Percentiles rank a stretch among this genome's conserved stretches.
These are phyloP conservation scores for Exophiala bonariae DNA, from an alignment of 2,329 filamentous ascomycete genomes.

Conservation along the genomic window DNA sequence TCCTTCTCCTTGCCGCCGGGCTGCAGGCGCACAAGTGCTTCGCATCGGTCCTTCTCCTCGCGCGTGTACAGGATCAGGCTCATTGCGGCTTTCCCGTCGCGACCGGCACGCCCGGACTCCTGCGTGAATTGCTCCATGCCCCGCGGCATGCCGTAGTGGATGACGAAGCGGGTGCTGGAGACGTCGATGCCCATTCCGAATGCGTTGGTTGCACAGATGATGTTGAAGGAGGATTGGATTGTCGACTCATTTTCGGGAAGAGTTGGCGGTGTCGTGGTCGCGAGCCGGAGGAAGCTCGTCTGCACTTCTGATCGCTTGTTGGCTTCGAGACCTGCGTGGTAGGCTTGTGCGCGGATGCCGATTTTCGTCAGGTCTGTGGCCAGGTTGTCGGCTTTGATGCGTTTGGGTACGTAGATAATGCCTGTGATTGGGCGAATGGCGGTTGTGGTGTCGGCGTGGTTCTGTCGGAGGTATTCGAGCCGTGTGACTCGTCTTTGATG, in stretches of 20 bases:
- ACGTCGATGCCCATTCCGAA: conserved; percentile 99
- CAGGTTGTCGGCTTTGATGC: conserved; percentile 41
- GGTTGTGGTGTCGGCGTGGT: conserved; percentile 7
- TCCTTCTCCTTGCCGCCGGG: conserved; percentile 30
- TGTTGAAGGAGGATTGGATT: conserved; percentile 66
- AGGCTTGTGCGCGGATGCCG: conserved; percentile 44
- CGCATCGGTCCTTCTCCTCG: conserved; percentile 72
- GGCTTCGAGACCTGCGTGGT: conserved; percentile 66
- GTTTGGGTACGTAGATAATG: conserved; percentile 48
- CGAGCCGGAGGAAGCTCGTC: conserved; percentile 19
- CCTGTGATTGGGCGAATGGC: conserved; percentile 41
- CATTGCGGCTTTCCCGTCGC: conserved; percentile 81
- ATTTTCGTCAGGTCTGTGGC: conserved; percentile 36
- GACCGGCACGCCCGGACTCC: conserved; percentile 86
- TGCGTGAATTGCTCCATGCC: conserved; percentile 97
- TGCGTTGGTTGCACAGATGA: conserved; percentile 92
- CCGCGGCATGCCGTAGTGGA: conserved; percentile 91
- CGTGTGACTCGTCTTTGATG: conserved; percentile 66
- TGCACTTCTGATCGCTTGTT: conserved; percentile 64
- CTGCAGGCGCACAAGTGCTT: conserved; percentile 10
- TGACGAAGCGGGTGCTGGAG: conserved; percentile 87
- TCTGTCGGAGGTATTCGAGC: conserved; percentile 32
- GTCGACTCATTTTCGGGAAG: conserved; percentile 19
- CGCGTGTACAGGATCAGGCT: conserved; percentile 91
- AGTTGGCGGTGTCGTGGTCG: conserved; percentile 24